These are phyloP conservation scores for Vicia faba DNA, from an alignment of 306 rosid species.

Conservation along the genomic window DNA sequence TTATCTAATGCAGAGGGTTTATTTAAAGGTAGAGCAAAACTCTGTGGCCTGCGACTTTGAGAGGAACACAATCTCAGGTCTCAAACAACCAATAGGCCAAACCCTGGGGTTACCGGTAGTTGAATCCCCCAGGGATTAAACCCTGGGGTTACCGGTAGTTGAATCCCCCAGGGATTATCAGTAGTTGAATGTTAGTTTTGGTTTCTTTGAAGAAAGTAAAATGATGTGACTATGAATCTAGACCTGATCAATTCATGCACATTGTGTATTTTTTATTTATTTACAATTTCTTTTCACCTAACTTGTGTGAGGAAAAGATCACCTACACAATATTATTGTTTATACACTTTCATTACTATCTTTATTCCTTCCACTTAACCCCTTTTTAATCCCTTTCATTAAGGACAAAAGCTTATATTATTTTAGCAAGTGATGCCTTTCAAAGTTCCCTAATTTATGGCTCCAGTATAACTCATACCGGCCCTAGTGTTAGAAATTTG, in stretches of 20 bases:
- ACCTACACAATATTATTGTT: neutral
- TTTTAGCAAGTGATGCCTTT: neutral
- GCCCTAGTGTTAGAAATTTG: neutral
- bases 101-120: neutral
- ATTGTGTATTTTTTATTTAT: neutral
- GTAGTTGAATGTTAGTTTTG: slow-evolving; percentile 22
- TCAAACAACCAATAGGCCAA: no score
- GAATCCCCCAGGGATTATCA: no score
- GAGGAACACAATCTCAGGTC: no score
- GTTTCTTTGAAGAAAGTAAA: slow-evolving; percentile 9
- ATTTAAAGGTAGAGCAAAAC: no score
- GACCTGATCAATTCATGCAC: slow-evolving; percentile 2
- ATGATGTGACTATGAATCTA: slow-evolving; percentile 18
- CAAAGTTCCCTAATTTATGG: slow-evolving; percentile 12
- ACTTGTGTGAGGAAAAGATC: neutral
- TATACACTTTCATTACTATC: neutral
- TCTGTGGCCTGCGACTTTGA: no score
- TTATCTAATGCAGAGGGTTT: no score
- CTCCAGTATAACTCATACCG: neutral
- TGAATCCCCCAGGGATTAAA: neutral
- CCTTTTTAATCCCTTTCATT: neutral
- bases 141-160: neutral
- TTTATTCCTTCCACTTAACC: neutral
- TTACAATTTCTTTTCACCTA: slow-evolving; percentile 22
- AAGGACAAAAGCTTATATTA: neutral